Percentiles rank a stretch among this genome's conserved stretches.
Evolutionary conservation across 257 asterid genomes (phyloP).

Genomic region (Nicotiana undulata): DNA sequence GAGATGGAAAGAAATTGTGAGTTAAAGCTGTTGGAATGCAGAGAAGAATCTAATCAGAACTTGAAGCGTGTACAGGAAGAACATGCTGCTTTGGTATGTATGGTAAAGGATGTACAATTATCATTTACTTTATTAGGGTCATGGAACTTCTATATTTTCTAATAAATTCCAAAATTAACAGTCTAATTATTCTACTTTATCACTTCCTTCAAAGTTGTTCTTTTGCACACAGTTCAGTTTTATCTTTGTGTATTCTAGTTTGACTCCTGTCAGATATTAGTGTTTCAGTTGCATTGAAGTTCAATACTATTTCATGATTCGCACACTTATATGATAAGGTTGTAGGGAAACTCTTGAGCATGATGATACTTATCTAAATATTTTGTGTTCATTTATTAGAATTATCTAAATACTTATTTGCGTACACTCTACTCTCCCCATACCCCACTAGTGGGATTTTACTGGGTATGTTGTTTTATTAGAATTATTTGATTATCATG

Average conservation of each 20-base stretch:
- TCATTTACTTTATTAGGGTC: not conserved
- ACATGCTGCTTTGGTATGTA: constrained; percentile 70
- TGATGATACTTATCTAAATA: not conserved
- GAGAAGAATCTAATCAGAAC: constrained; percentile 61
- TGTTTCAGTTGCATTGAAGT: not conserved
- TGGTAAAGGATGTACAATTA: not conserved
- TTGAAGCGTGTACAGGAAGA: constrained; percentile 66
- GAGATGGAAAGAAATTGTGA: constrained; percentile 57
- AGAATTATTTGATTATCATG: not conserved
- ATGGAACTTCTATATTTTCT: not conserved
- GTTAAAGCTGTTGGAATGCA: constrained; percentile 51
- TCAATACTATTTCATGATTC: not conserved
- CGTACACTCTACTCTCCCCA: too few species aligned
- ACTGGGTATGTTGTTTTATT: too few species aligned
- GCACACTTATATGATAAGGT: not conserved
- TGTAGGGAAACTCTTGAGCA: not conserved
- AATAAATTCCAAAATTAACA: not conserved
- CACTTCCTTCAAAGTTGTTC: not conserved
- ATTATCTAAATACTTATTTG: too few species aligned
- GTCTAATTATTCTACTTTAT: not conserved
- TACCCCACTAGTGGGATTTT: too few species aligned
- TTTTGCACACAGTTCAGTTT: not conserved
- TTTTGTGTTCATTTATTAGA: not conserved
- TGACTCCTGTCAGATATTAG: not conserved
- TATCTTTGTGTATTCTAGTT: not conserved